Percentiles rank a stretch among this genome's conserved stretches.
phyloP scores from a whole-genome alignment of 1,284 basidiomycete species.

The Ustilago loliicola region DNA sequence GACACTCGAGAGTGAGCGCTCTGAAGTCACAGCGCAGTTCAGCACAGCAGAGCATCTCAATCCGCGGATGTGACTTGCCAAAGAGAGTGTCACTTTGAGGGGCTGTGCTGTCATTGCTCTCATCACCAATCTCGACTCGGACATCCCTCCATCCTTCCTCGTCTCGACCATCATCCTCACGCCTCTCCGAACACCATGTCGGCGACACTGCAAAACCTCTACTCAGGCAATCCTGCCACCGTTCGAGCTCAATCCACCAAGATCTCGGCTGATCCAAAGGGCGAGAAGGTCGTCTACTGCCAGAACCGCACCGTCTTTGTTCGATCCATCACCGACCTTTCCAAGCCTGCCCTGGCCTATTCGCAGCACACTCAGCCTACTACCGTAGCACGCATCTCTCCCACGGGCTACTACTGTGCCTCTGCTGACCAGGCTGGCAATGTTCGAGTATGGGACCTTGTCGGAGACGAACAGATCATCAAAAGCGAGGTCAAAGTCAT shows the following conservation, averaged over 20 bases:
- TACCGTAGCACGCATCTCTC: slow-evolving; percentile 91
- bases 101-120: slow-evolving; percentile 9
- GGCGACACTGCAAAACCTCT: slow-evolving; percentile 33
- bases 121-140: neutral
- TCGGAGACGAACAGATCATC: slow-evolving; percentile 85
- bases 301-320: slow-evolving; percentile 82
- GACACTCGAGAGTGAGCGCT: neutral
- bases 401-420: slow-evolving; percentile 94
- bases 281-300: slow-evolving; percentile 82
- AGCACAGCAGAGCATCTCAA: neutral
- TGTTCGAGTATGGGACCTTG: slow-evolving; percentile 90
- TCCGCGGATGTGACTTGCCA: neutral
- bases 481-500: slow-evolving; percentile 81
- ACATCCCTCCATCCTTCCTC: no score
- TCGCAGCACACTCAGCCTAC: slow-evolving; percentile 85
- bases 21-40: slow-evolving; percentile 11
- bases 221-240: slow-evolving; percentile 63
- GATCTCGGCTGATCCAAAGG: slow-evolving; percentile 79
- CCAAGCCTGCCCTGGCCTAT: slow-evolving; percentile 73
- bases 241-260: slow-evolving; percentile 81
- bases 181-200: slow-evolving; percentile 41
- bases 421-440: slow-evolving; percentile 73
- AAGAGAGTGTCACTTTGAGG: slow-evolving; percentile 2
- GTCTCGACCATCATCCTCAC: slow-evolving; percentile 2
- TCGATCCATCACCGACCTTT: slow-evolving; percentile 72